A percentile compares a stretch with the other conserved stretches of the same genome.
Conservation (phyloP, 2,329 filamentous ascomycete genomes). For the Helicocarpus griseus region DNA sequence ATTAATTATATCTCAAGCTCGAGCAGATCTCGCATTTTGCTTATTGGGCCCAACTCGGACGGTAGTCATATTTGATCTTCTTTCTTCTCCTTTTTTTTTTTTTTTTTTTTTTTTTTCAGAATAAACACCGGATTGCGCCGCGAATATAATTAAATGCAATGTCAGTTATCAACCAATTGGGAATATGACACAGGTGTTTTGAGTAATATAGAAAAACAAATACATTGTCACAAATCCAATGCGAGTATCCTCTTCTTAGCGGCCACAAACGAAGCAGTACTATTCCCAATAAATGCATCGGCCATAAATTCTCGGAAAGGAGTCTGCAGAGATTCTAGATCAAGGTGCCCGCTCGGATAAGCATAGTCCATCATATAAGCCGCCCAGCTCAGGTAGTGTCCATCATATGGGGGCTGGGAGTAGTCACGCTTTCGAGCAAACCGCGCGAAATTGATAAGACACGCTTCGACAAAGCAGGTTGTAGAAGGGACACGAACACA, state of each 20-base stretch:
- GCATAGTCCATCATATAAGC: constrained; percentile 10
- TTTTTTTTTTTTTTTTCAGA: no score
- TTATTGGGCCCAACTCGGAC: no score
- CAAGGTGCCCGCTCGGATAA: constrained; percentile 5
- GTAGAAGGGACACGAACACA: constrained; percentile 9
- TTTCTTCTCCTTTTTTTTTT: no score
- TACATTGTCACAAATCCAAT: no score
- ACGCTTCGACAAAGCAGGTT: constrained; percentile 8
- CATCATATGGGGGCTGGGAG: neutral
- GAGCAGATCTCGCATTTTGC: no score
- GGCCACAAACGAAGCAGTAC: constrained; percentile 6
- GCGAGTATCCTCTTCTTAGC: constrained; percentile 6
- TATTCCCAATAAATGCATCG: constrained; percentile 5
- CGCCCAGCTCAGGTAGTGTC: constrained; percentile 7
- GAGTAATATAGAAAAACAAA: no score
- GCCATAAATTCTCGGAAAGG: constrained; percentile 5
- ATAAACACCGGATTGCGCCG: no score
- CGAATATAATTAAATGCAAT: no score
- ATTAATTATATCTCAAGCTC: no score
- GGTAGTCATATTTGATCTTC: no score
- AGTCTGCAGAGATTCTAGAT: constrained; percentile 1
- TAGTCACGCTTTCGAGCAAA: constrained; percentile 2
- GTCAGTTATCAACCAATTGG: no score
- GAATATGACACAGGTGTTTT: no score
- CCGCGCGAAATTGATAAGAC: constrained; percentile 6